A percentile compares a stretch with the other conserved stretches of the same genome.
Conservation (phyloP, 352 stramenopile species). For the Phytophthora pistaciae region DNA sequence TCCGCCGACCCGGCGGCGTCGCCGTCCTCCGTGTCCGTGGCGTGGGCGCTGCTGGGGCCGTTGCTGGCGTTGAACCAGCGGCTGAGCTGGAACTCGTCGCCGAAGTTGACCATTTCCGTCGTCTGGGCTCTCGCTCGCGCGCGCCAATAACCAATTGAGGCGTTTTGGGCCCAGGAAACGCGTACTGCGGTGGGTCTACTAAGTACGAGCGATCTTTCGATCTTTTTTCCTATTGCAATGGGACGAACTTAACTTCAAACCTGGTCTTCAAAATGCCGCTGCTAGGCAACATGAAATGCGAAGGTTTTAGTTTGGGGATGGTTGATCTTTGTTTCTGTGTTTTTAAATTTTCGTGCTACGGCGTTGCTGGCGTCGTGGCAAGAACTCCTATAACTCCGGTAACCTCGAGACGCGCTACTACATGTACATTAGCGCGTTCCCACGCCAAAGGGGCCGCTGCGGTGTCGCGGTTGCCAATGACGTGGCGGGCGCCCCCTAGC, state of each 20-base stretch:
- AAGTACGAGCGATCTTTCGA: constrained; percentile 52
- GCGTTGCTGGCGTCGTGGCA: constrained; percentile 9
- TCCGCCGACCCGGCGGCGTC: constrained; percentile 35
- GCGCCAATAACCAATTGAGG: constrained; percentile 27
- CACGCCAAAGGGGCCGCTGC: background rate
- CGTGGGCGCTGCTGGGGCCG: constrained; percentile 39
- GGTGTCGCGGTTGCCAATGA: background rate
- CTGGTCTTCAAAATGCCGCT: background rate
- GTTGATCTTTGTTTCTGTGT: background rate
- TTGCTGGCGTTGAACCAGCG: constrained; percentile 82
- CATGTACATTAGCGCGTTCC: background rate
- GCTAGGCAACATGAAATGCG: background rate
- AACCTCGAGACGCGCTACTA: constrained; percentile 12
- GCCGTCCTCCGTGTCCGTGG: constrained; percentile 52
- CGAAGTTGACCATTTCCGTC: constrained; percentile 47
- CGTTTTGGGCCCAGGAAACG: background rate
- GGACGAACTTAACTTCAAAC: background rate
- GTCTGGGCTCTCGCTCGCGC: background rate
- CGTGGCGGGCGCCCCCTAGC: background rate
- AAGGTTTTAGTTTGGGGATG: constrained; percentile 4
- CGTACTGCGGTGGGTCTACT: background rate
- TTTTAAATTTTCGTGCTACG: constrained; percentile 29
- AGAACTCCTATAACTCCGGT: constrained; percentile 22
- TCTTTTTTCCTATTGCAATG: constrained; percentile 20
- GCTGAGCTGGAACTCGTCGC: constrained; percentile 79